Percentiles rank a stretch among this genome's conserved stretches.
Evolutionary conservation across 352 stramenopile genomes (phyloP).

Genomic region (Phytophthora nicotianae): DNA sequence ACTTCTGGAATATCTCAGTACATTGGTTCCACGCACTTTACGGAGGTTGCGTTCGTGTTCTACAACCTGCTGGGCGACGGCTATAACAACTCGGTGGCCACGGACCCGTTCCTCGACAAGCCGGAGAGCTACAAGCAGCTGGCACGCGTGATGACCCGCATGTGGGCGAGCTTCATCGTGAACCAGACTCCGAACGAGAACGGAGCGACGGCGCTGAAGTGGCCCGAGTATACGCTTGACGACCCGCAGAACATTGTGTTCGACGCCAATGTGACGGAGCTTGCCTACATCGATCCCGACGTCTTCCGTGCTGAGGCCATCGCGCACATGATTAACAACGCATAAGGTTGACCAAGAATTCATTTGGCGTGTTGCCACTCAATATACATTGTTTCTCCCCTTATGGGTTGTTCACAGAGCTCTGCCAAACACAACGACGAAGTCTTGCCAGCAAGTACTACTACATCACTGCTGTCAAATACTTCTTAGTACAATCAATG

Average conservation of each 20-base stretch:
- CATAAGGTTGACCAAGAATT: not conserved
- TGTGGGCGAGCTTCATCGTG: slow-evolving; percentile 40
- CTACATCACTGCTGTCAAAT: no score
- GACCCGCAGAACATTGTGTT: slow-evolving; percentile 35
- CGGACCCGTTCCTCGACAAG: slow-evolving; percentile 31
- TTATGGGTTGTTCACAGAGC: no score
- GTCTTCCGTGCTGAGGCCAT: slow-evolving; percentile 35
- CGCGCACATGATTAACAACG: slow-evolving; percentile 14
- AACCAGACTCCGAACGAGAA: slow-evolving; percentile 22
- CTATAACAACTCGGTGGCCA: slow-evolving; percentile 28
- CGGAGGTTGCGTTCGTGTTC: slow-evolving; percentile 37
- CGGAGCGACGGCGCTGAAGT: slow-evolving; percentile 20
- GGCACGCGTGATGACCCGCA: slow-evolving; percentile 30
- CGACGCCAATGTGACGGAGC: slow-evolving; percentile 18
- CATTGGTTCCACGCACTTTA: slow-evolving; percentile 30
- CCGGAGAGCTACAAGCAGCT: slow-evolving; percentile 22
- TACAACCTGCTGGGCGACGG: slow-evolving; percentile 32
- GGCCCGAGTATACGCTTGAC: slow-evolving; percentile 27
- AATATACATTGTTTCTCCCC: no score
- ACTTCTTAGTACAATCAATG: no score
- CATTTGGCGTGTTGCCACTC: not conserved
- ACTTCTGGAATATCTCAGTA: slow-evolving; percentile 10
- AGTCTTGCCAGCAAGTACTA: not conserved
- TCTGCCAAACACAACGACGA: no score
- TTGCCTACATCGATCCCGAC: slow-evolving; percentile 27